phyloP scores from a whole-genome alignment of 768 basidiomycete genomes.

The Exsudoporus frostii region DNA sequence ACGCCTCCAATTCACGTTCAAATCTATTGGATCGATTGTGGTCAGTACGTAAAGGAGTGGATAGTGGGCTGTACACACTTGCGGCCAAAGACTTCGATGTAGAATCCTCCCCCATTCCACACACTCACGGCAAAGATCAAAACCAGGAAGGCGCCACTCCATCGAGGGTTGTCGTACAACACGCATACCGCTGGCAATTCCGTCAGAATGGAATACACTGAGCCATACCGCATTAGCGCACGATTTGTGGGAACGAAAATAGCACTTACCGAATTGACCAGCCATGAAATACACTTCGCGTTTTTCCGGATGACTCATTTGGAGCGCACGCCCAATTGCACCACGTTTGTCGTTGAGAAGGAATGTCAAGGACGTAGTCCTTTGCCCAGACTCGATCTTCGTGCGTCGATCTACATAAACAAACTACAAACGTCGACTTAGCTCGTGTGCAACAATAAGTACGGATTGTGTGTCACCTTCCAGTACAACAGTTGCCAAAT shows the following conservation, averaged over 20 bases:
- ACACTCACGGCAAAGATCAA: constrained; percentile 82
- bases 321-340: constrained; percentile 70
- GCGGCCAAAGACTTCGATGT: constrained; percentile 95
- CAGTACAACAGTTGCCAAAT: constrained; percentile 94
- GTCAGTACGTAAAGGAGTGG: constrained; percentile 1
- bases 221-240: constrained; percentile 5
- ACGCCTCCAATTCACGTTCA: constrained; percentile 85
- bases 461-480: constrained; percentile 53
- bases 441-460: not conserved
- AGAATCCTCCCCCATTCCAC: constrained; percentile 96
- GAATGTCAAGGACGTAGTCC: constrained; percentile 86
- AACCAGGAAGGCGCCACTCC: constrained; percentile 77
- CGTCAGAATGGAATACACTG: constrained; percentile 83
- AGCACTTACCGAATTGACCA: constrained; percentile 70
- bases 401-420: constrained; percentile 82
- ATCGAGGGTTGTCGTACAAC: constrained; percentile 74
- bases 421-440: constrained; percentile 45
- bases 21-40: constrained; percentile 50
- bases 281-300: constrained; percentile 76
- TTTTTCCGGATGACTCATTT: constrained; percentile 54
- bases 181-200: constrained; percentile 83
- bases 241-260: not conserved
- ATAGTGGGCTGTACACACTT: constrained; percentile 57
- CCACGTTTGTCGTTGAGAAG: constrained; percentile 87
- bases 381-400: constrained; percentile 89